A percentile compares a stretch with the other conserved stretches of the same genome.
These are phyloP conservation scores for Didymella exigua DNA, from an alignment of 2,329 filamentous ascomycete genomes.

Conservation along the genomic window DNA sequence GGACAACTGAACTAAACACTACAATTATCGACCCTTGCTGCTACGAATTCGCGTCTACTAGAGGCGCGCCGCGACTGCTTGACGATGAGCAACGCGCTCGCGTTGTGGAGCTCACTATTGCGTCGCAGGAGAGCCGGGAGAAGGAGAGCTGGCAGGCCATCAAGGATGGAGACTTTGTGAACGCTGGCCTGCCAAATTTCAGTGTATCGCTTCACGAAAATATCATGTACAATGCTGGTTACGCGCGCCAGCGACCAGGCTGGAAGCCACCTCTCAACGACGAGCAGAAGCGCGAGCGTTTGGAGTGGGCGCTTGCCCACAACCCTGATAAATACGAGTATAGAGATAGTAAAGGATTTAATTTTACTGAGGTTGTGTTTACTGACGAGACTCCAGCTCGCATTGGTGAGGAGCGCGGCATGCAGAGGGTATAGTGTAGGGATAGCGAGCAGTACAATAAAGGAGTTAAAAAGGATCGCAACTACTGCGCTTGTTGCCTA, in stretches of 20 bases:
- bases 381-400: background rate
- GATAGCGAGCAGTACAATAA: background rate
- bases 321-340: background rate
- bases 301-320: background rate
- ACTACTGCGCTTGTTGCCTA: background rate
- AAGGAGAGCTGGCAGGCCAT: too few species aligned
- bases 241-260: background rate
- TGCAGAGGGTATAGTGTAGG: background rate
- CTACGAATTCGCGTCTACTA: too few species aligned
- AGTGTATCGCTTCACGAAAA: too few species aligned
- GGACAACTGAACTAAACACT: too few species aligned
- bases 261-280: background rate
- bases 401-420: background rate
- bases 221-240: slow-evolving; percentile 7
- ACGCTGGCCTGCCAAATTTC: too few species aligned
- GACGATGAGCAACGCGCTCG: too few species aligned
- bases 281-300: background rate
- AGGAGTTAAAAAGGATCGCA: background rate
- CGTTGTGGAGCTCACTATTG: too few species aligned
- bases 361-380: background rate
- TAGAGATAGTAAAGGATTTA: background rate
- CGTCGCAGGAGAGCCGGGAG: too few species aligned
- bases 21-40: too few species aligned
- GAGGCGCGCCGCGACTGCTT: too few species aligned
- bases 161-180: too few species aligned